phyloP scores from a whole-genome alignment of 2,329 filamentous ascomycete species.

The Coniella vitis region DNA sequence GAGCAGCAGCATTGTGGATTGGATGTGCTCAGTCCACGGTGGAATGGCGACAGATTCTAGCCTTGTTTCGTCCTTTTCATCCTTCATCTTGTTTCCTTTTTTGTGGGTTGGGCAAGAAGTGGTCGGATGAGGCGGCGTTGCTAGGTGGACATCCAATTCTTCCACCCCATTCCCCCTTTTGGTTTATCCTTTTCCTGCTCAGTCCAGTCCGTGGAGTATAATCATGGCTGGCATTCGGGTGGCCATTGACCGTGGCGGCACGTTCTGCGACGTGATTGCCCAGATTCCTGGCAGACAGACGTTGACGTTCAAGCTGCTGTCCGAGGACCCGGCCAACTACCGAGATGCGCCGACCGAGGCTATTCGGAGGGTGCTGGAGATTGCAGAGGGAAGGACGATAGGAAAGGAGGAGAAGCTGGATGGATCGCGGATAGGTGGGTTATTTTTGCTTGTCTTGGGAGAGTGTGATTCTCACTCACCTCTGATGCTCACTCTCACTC shows the following conservation, averaged over 20 bases:
- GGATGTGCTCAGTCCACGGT: too few species aligned
- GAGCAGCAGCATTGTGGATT: too few species aligned
- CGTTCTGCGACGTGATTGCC: conserved; percentile 68
- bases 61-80: too few species aligned
- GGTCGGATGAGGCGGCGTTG: too few species aligned
- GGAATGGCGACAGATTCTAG: too few species aligned
- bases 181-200: neutral
- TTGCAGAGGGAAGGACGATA: conserved; percentile 52
- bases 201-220: neutral
- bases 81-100: too few species aligned
- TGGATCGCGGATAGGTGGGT: conserved; percentile 26
- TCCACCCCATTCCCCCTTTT: too few species aligned
- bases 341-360: conserved; percentile 65
- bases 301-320: conserved; percentile 67
- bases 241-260: conserved; percentile 56
- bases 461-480: too few species aligned
- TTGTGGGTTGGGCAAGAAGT: too few species aligned
- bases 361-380: conserved; percentile 59
- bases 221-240: conserved; percentile 21
- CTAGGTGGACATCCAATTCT: too few species aligned
- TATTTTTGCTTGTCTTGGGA: too few species aligned
- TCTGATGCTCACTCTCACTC: too few species aligned
- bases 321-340: conserved; percentile 66
- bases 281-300: conserved; percentile 59
- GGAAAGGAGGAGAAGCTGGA: conserved; percentile 29